phyloP scores from a whole-genome alignment of 805 yeast species.

The Blastobotrys attinorum region DNA sequence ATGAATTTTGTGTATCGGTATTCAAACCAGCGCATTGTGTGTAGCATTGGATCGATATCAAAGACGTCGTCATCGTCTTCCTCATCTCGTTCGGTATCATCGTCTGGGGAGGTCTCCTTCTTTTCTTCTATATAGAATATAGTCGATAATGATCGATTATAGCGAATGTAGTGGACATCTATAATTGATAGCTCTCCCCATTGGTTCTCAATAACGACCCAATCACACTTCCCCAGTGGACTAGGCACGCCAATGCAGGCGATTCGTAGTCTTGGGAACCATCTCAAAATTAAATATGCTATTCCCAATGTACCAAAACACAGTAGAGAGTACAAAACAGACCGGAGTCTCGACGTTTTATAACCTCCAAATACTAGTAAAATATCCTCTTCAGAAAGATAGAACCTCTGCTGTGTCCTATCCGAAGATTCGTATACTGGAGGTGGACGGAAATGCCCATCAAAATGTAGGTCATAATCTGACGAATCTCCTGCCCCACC shows the following conservation, averaged over 20 bases:
- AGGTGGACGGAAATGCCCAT: slow-evolving; percentile 6
- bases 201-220: slow-evolving; percentile 92
- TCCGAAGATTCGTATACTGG: slow-evolving; percentile 14
- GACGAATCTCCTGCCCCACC: too few species aligned
- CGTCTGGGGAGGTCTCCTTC: slow-evolving; percentile 6
- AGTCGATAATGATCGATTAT: slow-evolving; percentile 64
- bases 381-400: slow-evolving; percentile 91
- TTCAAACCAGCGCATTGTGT: slow-evolving; percentile 59
- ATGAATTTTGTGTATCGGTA: slow-evolving; percentile 79
- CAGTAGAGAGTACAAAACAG: slow-evolving; percentile 41
- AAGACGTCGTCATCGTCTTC: slow-evolving; percentile 18
- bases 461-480: slow-evolving; percentile 12
- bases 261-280: slow-evolving; percentile 78
- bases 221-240: slow-evolving; percentile 76
- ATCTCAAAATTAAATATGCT: slow-evolving; percentile 63
- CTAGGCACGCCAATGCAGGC: slow-evolving; percentile 54
- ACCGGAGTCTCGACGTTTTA: slow-evolving; percentile 41
- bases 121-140: slow-evolving; percentile 37
- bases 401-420: slow-evolving; percentile 59
- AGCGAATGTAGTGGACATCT: slow-evolving; percentile 49
- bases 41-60: slow-evolving; percentile 57
- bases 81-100: background rate
- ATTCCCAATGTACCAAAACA: slow-evolving; percentile 62
- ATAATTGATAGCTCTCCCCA: slow-evolving; percentile 73
- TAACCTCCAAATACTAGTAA: slow-evolving; percentile 94